Percentiles rank a stretch among this genome's conserved stretches.
Evolutionary conservation across 345 rosid species (phyloP).

Genomic region (Eucalyptus sideroxylon): DNA sequence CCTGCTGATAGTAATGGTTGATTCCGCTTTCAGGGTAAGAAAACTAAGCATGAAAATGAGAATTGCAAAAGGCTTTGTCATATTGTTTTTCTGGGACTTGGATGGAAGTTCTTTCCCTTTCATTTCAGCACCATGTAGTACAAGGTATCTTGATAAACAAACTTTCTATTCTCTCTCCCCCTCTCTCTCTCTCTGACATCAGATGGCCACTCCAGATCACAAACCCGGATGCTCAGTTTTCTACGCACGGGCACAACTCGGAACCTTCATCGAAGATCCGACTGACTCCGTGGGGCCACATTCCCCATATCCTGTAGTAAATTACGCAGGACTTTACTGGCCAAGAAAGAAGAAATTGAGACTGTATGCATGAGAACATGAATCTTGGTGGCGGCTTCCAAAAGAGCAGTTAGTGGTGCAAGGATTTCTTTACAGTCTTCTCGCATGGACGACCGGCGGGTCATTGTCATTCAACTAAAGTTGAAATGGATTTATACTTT

Average conservation of each 20-base stretch:
- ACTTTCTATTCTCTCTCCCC: not conserved
- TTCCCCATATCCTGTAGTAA: not conserved
- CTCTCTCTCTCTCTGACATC: not conserved
- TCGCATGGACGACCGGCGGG: not conserved
- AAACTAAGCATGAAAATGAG: not conserved
- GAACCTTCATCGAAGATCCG: not conserved
- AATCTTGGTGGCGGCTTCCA: not conserved
- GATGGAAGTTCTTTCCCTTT: not conserved
- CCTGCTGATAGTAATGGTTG: not conserved
- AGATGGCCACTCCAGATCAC: not conserved
- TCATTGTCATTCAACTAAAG: not conserved
- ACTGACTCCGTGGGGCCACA: not conserved
- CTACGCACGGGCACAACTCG: not conserved
- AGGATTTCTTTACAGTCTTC: not conserved
- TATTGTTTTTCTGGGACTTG: not conserved
- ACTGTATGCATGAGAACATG: not conserved
- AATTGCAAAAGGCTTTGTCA: not conserved
- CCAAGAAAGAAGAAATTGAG: not conserved
- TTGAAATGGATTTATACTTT: not conserved
- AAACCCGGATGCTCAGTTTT: not conserved
- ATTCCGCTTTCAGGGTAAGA: not conserved
- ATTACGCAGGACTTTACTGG: not conserved
- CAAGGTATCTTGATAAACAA: not conserved
- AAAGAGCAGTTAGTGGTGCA: not conserved
- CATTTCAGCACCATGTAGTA: not conserved